These are phyloP conservation scores for Phytophthora litchii DNA, from an alignment of 352 stramenopile genomes.

Conservation along the genomic window DNA sequence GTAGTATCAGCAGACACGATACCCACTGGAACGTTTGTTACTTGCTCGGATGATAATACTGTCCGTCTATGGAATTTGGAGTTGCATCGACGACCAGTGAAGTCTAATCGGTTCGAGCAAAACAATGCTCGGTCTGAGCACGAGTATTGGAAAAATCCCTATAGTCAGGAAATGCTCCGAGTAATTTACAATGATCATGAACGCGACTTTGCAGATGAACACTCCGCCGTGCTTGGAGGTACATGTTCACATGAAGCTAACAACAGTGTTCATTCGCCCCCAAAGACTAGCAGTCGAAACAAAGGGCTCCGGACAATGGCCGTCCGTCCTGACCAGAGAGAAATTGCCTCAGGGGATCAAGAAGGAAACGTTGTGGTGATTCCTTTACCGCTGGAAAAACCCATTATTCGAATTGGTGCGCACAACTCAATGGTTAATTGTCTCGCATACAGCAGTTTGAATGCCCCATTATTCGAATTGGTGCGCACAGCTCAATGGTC, in stretches of 20 bases:
- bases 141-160: conserved; percentile 65
- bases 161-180: conserved; percentile 75
- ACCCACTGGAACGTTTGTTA: conserved; percentile 80
- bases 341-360: conserved; percentile 74
- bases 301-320: conserved; percentile 54
- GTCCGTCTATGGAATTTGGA: conserved; percentile 89
- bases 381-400: conserved; percentile 43
- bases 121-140: conserved; percentile 11
- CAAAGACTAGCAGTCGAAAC: conserved; percentile 36
- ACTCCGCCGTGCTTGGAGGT: conserved; percentile 53
- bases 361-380: conserved; percentile 69
- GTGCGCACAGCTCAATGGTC: conserved; percentile 79
- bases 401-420: conserved; percentile 45
- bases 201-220: conserved; percentile 48
- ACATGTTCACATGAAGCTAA: conserved; percentile 53
- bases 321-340: conserved; percentile 60
- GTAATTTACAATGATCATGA: conserved; percentile 68
- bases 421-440: conserved; percentile 83
- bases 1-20: conserved; percentile 21
- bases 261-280: conserved; percentile 50
- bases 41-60: conserved; percentile 87
- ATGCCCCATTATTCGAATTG: too few species aligned
- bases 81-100: conserved; percentile 49
- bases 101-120: conserved; percentile 36
- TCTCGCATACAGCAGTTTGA: conserved; percentile 50